These are phyloP conservation scores for Fusarium gaditjirri DNA, from an alignment of 2,329 filamentous ascomycete species.

Conservation along the genomic window DNA sequence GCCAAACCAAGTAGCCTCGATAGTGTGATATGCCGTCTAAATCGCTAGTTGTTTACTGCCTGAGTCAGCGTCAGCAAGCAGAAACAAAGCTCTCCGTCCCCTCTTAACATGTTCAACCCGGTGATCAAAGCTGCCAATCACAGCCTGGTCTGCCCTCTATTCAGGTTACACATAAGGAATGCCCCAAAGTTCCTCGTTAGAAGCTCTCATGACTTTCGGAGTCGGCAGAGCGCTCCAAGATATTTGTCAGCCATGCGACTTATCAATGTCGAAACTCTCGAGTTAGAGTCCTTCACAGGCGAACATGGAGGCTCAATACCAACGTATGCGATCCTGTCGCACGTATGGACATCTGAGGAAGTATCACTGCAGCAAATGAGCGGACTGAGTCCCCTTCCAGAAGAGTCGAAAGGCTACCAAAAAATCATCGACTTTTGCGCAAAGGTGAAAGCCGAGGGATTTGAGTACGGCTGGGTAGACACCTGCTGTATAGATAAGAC, in stretches of 20 bases:
- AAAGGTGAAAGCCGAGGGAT: slow-evolving; percentile 12
- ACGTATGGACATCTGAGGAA: slow-evolving; percentile 12
- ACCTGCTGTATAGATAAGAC: slow-evolving; percentile 25
- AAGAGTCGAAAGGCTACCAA: slow-evolving; percentile 1
- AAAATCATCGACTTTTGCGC: slow-evolving; percentile 15
- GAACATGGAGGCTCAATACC: slow-evolving; percentile 2
- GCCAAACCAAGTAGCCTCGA: background rate
- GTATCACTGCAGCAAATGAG: slow-evolving; percentile 1
- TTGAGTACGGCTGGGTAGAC: slow-evolving; percentile 17
- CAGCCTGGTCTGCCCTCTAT: background rate
- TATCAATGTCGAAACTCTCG: slow-evolving; percentile 14
- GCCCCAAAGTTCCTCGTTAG: background rate
- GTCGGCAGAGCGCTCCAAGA: background rate
- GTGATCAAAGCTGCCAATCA: background rate
- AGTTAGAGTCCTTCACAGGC: slow-evolving; percentile 13
- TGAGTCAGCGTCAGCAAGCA: background rate
- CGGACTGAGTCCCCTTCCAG: background rate
- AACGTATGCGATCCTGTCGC: slow-evolving; percentile 9
- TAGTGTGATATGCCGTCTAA: background rate
- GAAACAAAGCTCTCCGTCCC: background rate
- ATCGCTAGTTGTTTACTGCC: background rate
- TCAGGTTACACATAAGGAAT: background rate
- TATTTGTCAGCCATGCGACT: slow-evolving; percentile 7
- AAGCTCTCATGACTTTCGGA: background rate
- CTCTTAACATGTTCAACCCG: background rate